Conservation (phyloP, 2,329 filamentous ascomycete genomes). For the Pseudogymnoascus sp. region DNA sequence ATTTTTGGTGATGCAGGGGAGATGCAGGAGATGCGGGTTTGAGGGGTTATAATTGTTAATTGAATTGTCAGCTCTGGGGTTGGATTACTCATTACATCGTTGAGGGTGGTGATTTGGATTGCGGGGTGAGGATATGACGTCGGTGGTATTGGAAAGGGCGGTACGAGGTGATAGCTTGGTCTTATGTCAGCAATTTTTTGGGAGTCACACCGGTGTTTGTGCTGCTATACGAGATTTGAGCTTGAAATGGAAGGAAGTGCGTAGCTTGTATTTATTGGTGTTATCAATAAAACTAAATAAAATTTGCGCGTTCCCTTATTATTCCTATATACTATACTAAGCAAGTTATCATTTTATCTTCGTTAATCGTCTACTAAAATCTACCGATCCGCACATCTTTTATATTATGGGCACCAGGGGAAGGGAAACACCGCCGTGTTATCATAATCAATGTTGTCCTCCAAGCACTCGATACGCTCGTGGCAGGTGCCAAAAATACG, state of each 20-base stretch:
- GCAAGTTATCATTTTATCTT: no score
- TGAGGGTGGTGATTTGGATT: neutral
- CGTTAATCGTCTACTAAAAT: no score
- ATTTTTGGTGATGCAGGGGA: neutral
- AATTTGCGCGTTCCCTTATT: no score
- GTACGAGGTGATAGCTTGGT: neutral
- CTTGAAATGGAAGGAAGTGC: neutral
- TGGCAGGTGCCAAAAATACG: conserved; percentile 30
- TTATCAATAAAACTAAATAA: neutral
- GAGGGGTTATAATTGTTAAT: neutral
- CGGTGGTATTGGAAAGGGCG: neutral
- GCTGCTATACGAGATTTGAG: neutral
- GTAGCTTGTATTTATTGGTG: neutral
- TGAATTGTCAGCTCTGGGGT: neutral
- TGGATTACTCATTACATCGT: neutral
- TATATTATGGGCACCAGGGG: no score
- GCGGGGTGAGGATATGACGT: neutral
- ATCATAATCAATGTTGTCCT: conserved; percentile 27
- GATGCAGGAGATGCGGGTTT: neutral
- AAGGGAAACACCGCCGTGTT: conserved; percentile 18
- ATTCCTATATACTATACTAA: no score
- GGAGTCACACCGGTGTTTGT: neutral
- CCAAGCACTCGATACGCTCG: conserved; percentile 30
- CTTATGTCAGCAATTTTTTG: neutral
- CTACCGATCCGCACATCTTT: no score